Base-by-base conservation (phyloP, 2,329 filamentous ascomycete genomes). In the Scleromitrula shiraiana region DNA sequence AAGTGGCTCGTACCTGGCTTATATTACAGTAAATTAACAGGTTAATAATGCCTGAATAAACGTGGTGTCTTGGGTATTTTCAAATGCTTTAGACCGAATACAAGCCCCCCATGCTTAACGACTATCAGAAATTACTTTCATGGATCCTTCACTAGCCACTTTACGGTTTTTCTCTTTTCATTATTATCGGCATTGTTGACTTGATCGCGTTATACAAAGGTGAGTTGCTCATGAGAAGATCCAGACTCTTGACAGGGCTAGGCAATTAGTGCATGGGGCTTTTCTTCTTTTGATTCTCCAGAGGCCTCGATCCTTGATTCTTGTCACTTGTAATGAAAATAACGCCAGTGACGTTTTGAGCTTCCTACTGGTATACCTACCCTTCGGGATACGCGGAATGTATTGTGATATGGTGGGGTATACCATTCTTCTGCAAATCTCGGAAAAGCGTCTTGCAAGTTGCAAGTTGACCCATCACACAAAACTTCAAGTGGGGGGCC, bases 1-100 rank as follows among this genome's bases (percentile, higher is more conserved):
- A 52, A 53, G 45, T 52, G 45, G 46, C 46, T 42, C 27, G 43
- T 52, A 49, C 53, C 50, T 51, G 32, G 46, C 41, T 10, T 29
- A 52, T 50, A 52, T 42, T 38, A 24, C 23, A 29, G 30, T 24
- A 42, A 38, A 24, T 24, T 49, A 50, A 46, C 27, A 50, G 36
- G 30, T 29, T 36, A 49, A 46, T 33, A 33, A 53, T 50, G 48
- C 36, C 29, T 52, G 44, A 30, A 49, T 24, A 46, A 53, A 56
- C 55, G 53, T 56, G 55, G 52, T 36, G 50, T 53, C 43, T 39
- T 52, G 46, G 53, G 53, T 51, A 45, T 36, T 38, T 46, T 9
- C 20, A 52, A 46, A 43, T 19, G 52, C 47, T 53, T 51, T 39
- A 26, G 35, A 36, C 36, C 37, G n/a, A 47, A 41, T 32, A 20